phyloP scores from a whole-genome alignment of 2,329 filamentous ascomycete genomes.

The Drechslerella dactyloides region DNA sequence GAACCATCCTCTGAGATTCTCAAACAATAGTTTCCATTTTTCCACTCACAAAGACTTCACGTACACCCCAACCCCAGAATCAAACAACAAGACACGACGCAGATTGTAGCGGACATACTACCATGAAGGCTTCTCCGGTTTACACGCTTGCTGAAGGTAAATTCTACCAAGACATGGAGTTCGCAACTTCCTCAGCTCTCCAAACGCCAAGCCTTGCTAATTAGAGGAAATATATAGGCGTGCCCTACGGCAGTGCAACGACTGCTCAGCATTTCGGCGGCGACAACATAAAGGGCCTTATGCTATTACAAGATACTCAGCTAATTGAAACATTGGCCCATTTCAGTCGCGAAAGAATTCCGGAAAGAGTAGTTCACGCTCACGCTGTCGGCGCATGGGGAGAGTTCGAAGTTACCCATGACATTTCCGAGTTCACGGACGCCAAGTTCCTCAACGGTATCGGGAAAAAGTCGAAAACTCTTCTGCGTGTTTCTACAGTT shows the following conservation, averaged over 20 bases:
- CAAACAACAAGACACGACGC: no score
- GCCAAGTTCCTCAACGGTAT: conserved; percentile 60
- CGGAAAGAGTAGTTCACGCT: conserved; percentile 67
- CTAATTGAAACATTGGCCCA: conserved; percentile 68
- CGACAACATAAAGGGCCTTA: conserved; percentile 57
- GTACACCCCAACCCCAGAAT: no score
- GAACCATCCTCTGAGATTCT: no score
- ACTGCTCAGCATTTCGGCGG: conserved; percentile 55
- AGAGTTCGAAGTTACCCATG: conserved; percentile 68
- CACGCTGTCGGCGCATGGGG: conserved; percentile 66
- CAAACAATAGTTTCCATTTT: no score
- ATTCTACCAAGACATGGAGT: no score
- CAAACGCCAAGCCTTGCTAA: no score
- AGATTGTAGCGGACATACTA: no score
- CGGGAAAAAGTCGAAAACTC: conserved; percentile 64
- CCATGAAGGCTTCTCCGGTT: no score
- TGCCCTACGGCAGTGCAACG: conserved; percentile 53
- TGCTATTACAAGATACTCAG: conserved; percentile 65
- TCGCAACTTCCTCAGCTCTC: no score
- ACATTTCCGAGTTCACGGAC: conserved; percentile 63
- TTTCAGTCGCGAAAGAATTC: conserved; percentile 69
- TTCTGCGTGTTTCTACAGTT: conserved; percentile 62
- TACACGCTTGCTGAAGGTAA: no score
- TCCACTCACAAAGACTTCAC: no score
- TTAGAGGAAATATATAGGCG: conserved; percentile 13